Conservation (phyloP, 345 rosid species). For the Lumnitzera racemosa region DNA sequence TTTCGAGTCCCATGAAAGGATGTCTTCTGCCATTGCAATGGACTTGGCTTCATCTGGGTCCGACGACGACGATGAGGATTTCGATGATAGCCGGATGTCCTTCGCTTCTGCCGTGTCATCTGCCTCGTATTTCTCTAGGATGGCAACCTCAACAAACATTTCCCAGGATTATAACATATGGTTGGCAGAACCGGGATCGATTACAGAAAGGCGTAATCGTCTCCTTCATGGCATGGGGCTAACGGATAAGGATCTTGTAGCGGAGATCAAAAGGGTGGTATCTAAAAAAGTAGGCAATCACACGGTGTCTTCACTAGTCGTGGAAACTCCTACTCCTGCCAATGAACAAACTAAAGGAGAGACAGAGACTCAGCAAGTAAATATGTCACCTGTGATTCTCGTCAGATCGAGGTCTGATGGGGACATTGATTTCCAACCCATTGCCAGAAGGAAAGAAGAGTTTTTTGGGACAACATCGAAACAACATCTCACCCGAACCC, state of each 20-base stretch:
- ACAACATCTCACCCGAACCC: conserved; percentile 58
- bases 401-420: conserved; percentile 69
- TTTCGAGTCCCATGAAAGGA: conserved; percentile 50
- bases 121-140: conserved; percentile 10
- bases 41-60: conserved; percentile 64
- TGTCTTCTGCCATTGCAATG: conserved; percentile 36
- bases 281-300: conserved; percentile 12
- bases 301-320: not conserved
- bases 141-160: conserved; percentile 11
- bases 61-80: conserved; percentile 53
- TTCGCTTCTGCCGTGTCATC: conserved; percentile 48
- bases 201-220: conserved; percentile 60
- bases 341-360: conserved; percentile 5
- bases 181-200: conserved; percentile 87
- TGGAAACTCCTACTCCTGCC: not conserved
- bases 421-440: conserved; percentile 44
- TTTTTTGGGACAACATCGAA: conserved; percentile 52
- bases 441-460: conserved; percentile 58
- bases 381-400: conserved; percentile 23
- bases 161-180: conserved; percentile 63
- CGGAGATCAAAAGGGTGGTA: conserved; percentile 16
- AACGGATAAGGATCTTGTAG: conserved; percentile 27
- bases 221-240: conserved; percentile 80
- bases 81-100: conserved; percentile 63
- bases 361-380: conserved; percentile 7